A percentile compares a stretch with the other conserved stretches of the same genome.
Evolutionary conservation across 2,329 filamentous ascomycete species (phyloP).

Genomic region (Phaeosphaeria sp.): DNA sequence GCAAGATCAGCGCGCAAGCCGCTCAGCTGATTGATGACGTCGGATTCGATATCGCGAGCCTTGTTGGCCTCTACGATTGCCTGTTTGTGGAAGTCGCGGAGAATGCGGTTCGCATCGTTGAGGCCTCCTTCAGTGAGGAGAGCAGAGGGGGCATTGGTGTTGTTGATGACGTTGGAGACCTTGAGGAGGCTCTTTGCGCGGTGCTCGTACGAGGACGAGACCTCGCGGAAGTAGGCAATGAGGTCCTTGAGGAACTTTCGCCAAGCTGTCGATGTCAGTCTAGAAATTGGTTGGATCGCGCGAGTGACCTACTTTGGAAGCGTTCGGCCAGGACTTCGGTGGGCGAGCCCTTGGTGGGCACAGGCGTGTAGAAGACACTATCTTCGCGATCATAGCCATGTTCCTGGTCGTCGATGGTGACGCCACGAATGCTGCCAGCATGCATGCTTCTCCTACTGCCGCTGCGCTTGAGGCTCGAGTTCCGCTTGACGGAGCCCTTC

Average conservation of each 20-base stretch:
- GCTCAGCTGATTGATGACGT: conserved; percentile 86
- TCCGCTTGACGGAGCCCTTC: conserved; percentile 77
- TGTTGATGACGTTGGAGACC: conserved; percentile 83
- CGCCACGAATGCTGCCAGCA: conserved; percentile 84
- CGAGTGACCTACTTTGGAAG: conserved; percentile 74
- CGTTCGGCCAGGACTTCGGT: conserved; percentile 86
- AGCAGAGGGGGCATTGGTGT: conserved; percentile 73
- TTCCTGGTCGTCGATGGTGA: conserved; percentile 74
- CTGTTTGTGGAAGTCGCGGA: conserved; percentile 83
- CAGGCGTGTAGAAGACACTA: conserved; percentile 87
- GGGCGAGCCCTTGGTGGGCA: conserved; percentile 85
- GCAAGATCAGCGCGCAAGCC: conserved; percentile 86
- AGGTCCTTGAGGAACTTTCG: conserved; percentile 93
- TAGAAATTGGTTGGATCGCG: not conserved
- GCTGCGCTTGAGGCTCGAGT: conserved; percentile 76
- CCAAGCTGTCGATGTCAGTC: conserved; percentile 72
- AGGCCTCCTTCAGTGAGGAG: conserved; percentile 86
- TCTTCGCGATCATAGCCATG: conserved; percentile 70
- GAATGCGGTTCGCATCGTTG: conserved; percentile 80
- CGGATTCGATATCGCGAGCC: conserved; percentile 86
- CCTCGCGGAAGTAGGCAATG: conserved; percentile 91
- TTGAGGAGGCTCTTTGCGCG: conserved; percentile 83
- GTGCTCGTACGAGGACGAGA: conserved; percentile 87
- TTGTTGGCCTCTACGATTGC: conserved; percentile 83
- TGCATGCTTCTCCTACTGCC: conserved; percentile 81